Evolutionary conservation across 495 filamentous ascomycete species (phyloP).

Genomic region (Lasiosphaeria hispida): DNA sequence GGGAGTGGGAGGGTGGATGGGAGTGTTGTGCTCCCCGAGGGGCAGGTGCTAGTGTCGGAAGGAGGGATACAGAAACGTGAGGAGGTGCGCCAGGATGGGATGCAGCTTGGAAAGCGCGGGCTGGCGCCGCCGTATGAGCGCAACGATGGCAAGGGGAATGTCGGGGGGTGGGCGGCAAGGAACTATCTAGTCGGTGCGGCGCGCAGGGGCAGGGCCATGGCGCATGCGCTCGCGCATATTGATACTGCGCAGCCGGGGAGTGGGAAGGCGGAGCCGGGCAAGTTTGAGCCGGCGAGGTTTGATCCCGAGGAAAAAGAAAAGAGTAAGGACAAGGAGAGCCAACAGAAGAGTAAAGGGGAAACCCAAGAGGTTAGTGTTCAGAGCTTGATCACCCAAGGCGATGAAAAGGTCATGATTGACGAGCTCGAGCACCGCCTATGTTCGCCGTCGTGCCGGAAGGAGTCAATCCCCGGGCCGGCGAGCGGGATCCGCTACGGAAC

Average conservation of each 20-base stretch:
- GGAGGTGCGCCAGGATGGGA: too few species aligned
- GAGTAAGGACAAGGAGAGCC: background rate
- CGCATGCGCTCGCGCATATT: background rate
- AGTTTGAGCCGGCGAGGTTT: background rate
- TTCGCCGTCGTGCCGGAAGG: conserved; percentile 6
- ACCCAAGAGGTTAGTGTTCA: background rate
- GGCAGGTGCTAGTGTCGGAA: too few species aligned
- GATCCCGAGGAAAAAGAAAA: background rate
- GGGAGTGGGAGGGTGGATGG: too few species aligned
- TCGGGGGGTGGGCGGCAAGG: background rate
- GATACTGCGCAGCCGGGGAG: background rate
- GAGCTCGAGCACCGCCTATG: conserved; percentile 7
- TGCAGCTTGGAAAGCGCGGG: background rate
- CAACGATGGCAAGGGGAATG: background rate
- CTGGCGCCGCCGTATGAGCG: background rate
- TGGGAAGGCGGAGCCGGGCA: background rate
- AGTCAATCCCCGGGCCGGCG: conserved; percentile 3
- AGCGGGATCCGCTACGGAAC: conserved; percentile 6
- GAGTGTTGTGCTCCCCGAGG: too few species aligned
- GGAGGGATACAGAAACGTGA: too few species aligned
- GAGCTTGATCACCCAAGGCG: too few species aligned
- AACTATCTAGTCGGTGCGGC: background rate
- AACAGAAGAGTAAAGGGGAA: background rate
- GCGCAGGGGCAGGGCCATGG: background rate
- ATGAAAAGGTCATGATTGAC: conserved; percentile 11